A percentile compares a stretch with the other conserved stretches of the same genome.
Conservation (phyloP, 345 rosid species). For the Raphanus raphanistrum region DNA sequence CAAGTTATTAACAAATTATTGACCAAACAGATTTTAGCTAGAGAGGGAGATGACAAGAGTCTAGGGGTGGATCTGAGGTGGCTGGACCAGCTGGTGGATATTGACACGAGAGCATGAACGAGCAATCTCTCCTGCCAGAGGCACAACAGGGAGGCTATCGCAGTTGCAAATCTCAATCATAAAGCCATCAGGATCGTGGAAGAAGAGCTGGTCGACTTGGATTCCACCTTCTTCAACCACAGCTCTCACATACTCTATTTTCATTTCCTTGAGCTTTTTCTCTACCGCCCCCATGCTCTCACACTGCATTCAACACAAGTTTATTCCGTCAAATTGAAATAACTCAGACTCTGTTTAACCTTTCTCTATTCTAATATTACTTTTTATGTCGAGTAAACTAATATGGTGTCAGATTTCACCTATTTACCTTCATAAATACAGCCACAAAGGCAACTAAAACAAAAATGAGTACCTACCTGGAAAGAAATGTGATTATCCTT, state of each 20-base stretch:
- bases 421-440: not conserved
- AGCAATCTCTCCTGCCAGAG: constrained; percentile 54
- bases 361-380: not conserved
- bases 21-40: not conserved
- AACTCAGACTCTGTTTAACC: not conserved
- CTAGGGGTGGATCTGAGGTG: constrained; percentile 40
- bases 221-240: constrained; percentile 84
- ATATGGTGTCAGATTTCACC: not conserved
- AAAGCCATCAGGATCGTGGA: constrained; percentile 91
- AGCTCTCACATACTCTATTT: constrained; percentile 52
- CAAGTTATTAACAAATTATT: not conserved
- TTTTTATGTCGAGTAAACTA: not conserved
- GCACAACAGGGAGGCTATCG: constrained; percentile 73
- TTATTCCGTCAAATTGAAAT: not conserved
- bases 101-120: constrained; percentile 57
- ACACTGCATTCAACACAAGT: constrained; percentile 45
- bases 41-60: not conserved
- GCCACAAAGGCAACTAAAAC: not conserved
- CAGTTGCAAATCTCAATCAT: constrained; percentile 96
- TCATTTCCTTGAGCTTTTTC: constrained; percentile 71
- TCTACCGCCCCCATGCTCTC: constrained; percentile 82
- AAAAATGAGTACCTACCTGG: constrained; percentile 42
- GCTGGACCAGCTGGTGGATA: constrained; percentile 38
- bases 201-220: constrained; percentile 78
- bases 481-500: constrained; percentile 88